Base-by-base conservation (phyloP, 2,329 filamentous ascomycete genomes). In the Sporothrix euskadiensis region DNA sequence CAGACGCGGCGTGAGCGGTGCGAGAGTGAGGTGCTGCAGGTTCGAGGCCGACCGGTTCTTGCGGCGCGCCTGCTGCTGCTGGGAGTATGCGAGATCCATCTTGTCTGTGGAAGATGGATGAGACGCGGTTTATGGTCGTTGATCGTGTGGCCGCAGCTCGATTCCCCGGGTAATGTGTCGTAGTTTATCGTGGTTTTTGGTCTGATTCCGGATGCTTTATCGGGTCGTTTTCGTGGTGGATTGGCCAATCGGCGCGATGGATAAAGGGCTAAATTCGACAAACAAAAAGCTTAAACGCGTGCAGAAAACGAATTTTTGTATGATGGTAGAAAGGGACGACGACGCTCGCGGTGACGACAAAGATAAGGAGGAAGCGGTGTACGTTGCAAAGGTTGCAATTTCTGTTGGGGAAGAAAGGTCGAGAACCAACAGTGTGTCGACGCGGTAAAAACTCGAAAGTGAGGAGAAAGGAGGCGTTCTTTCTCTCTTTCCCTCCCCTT, bases 71-170 rank as follows among this genome's bases (percentile, higher is more conserved):
- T 87, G 85, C 76, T 85, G 86, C 78, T 90, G 87, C 76, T 88
- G 88, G 75, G 88, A 88, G 80, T 88, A 90, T 74, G 87, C 87
- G 75, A 86, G 83, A 76, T 90, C 89, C 88, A 90, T 88, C 16
- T 73, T 66, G 80, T 32, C 7, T 74, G 65, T 80, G 69, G 16
- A 30, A n/a, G 26, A 26, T 26, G 8, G 44, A n/a, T n/a, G n/a
- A 49, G 44, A 49, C 44, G 44, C 14, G 14, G 41, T 47, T 68
- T 2, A 26, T 49, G 44, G n/a, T 16, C 26, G 41, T 49, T 30
- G 7, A 26, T 26, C 26, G 26, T 16, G 66, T 41, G 26, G 16
- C 19, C 41, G 49, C 52, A 44, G 35, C 32, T 32, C 26, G 35
- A 41, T 39, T 39, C 47, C 47, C 47, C 66, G 66, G 26, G 30